Base-by-base conservation (phyloP, 2,329 filamentous ascomycete species). In the Monosporascus sp. region DNA sequence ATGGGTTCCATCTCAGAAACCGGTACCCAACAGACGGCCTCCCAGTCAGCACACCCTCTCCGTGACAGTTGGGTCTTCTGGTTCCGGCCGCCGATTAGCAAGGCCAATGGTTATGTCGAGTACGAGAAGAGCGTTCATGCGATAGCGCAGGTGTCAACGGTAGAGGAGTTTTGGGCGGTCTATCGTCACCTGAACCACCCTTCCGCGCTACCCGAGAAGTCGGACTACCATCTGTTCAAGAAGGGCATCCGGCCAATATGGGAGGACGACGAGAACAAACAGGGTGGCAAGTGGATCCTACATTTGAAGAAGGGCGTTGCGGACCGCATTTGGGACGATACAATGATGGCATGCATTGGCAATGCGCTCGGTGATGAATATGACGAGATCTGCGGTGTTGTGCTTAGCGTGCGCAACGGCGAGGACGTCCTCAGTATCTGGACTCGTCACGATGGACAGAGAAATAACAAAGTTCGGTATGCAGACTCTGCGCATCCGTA, bases 391-490 rank as follows among this genome's bases (percentile, higher is more conserved):
- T 99, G 93, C 67, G 94, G 94, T 56, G 91, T 90, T 52, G 94
- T 99, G 31, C 81, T 99, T 44, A 97, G 92, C 69, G 90, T 99
- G 59, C 83, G 94, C 58, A 96, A 92, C 66, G 93, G 92, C 44
- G 94, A 99, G 75, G 94, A 99, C 69, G 95, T 97, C 57, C 81
- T 99, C 71, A 97, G 91, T 75, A 91, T 99, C 68, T 99, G 94
- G 94, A 96, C 92, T 52, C 89, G 91, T 71, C 94, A 90, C 64
- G 90, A 96, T 66, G 93, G 91, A 45, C 91, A 91, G 58, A 86
- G 91, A 65, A 95, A 97, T 71, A 88, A 97, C 64, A 97, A 96
- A 78, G 96, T 99, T 66, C 87, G 93, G 88, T 96, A 82, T 63
- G 85, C 73, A 41, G 19, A 24, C 51, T 46, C 41, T 19, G 19